phyloP scores from a whole-genome alignment of 495 filamentous ascomycete genomes.

The Parathielavia hyrcaniae region DNA sequence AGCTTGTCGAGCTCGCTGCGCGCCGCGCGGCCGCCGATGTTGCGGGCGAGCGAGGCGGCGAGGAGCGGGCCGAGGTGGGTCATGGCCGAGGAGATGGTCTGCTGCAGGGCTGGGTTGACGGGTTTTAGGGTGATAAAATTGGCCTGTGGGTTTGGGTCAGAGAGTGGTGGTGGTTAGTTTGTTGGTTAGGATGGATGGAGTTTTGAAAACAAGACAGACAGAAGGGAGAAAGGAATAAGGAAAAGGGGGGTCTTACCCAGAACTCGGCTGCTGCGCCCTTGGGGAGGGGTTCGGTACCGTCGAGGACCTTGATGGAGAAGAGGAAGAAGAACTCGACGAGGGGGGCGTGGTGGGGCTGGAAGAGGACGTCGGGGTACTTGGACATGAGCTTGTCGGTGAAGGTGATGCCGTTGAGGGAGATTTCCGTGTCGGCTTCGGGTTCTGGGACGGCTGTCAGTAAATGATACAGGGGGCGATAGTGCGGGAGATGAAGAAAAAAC shows the following conservation, averaged over 20 bases:
- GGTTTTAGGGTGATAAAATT: conserved; percentile 42
- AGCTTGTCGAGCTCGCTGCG: conserved; percentile 73
- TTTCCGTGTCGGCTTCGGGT: conserved; percentile 67
- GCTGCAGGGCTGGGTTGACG: conserved; percentile 37
- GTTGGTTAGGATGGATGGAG: conserved; percentile 4
- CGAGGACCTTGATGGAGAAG: conserved; percentile 67
- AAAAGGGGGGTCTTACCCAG: conserved; percentile 54
- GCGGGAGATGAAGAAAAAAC: conserved; percentile 18
- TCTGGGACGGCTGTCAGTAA: conserved; percentile 33
- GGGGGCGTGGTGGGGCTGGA: conserved; percentile 43
- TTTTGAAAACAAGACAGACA: not conserved
- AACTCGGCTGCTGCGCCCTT: conserved; percentile 74
- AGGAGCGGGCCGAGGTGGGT: conserved; percentile 55
- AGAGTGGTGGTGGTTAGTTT: conserved; percentile 19
- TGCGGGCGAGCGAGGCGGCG: conserved; percentile 54
- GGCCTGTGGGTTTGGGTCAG: conserved; percentile 38
- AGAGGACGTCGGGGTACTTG: conserved; percentile 55
- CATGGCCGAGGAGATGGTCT: conserved; percentile 49
- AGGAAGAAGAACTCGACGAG: conserved; percentile 64
- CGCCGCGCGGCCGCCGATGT: conserved; percentile 65
- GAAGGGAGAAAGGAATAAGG: conserved; percentile 19
- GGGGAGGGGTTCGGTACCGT: conserved; percentile 67
- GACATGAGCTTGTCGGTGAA: conserved; percentile 61
- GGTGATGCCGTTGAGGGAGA: conserved; percentile 69
- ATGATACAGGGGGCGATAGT: not conserved